Conservation (phyloP, 495 filamentous ascomycete genomes). For the Parathielavia appendiculata region DNA sequence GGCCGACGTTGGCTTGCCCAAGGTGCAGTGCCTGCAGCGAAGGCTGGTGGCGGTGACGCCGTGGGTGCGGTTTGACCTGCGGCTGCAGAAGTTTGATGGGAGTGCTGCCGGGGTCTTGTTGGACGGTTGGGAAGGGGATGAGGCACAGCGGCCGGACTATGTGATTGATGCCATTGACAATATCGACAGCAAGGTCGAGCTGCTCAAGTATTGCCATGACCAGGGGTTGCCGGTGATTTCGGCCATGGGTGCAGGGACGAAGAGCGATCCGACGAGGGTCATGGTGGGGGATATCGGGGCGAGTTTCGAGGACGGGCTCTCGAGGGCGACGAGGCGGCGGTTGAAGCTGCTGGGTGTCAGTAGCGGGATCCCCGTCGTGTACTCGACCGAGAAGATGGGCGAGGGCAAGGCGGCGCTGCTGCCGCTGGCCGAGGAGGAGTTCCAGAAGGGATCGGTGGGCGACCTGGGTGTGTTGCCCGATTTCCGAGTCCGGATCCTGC, state of each 20-base stretch:
- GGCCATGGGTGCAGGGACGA: slow-evolving; percentile 96
- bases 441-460: slow-evolving; percentile 75
- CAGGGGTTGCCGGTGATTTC: slow-evolving; percentile 75
- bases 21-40: slow-evolving; percentile 76
- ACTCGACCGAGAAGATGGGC: slow-evolving; percentile 85
- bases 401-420: slow-evolving; percentile 87
- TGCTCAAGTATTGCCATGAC: slow-evolving; percentile 81
- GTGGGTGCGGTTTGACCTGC: slow-evolving; percentile 85
- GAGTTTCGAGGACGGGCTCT: slow-evolving; percentile 85
- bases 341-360: slow-evolving; percentile 75
- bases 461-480: slow-evolving; percentile 85
- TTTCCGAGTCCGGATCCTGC: slow-evolving; percentile 88
- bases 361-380: slow-evolving; percentile 83
- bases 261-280: slow-evolving; percentile 90
- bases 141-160: slow-evolving; percentile 66
- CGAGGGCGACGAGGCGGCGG: slow-evolving; percentile 71
- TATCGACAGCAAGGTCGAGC: slow-evolving; percentile 89
- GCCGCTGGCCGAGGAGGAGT: slow-evolving; percentile 84
- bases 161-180: slow-evolving; percentile 98
- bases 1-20: slow-evolving; percentile 89
- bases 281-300: slow-evolving; percentile 87
- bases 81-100: slow-evolving; percentile 76
- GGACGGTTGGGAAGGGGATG: slow-evolving; percentile 53
- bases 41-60: slow-evolving; percentile 79
- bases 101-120: slow-evolving; percentile 49